Evolutionary conservation across 2,329 filamentous ascomycete genomes (phyloP), one percentile per base, ranked within the genome.

Genomic region (Aureobasidium lini): DNA sequence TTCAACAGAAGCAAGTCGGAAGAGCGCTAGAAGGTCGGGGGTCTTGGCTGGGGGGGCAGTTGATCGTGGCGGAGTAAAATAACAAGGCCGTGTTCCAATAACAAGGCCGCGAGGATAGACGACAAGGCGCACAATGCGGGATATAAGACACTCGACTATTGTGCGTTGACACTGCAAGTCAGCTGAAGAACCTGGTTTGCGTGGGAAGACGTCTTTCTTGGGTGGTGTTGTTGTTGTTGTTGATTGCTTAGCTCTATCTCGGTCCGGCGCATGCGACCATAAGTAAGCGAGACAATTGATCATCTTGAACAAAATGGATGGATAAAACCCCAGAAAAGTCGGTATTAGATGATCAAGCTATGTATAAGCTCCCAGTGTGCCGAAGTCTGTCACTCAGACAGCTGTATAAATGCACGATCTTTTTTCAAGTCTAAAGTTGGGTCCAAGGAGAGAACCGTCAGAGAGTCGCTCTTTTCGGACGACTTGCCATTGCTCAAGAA

Each of bases 21-120:
- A 56, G 31, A 36, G 40, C 52, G 52, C 52, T 56, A 56, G 52
- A 56, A 56, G 52, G 31, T 36, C 29, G 36, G 52, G 13, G 52
- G n/a, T 46, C 52, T 56, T 56, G 52, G 52, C 52, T 56, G 52
- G 29, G 16, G 31, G 10, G 7, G 31, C 13, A 29, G 40, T 31
- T 37, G n/a, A 54, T 54, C 40, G 52, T 56, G 52, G 52, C 52
- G 52, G 52, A 56, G 52, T 40, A 44, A 16, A 54, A 43, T 43
- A 54, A 54, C 39, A 54, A 54, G 50, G 50, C 50, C 50, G 50
- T 15, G 36, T 10, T 29, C 8, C 34, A 50, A 36, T 52, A 40
- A 52, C 36, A 52, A 52, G 48, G 48, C 48, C 48, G 36, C 11
- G 16, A 40, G 29, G 47, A 8, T 36, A 7, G 47, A 23, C 36